phyloP scores from a whole-genome alignment of 2,329 filamentous ascomycete species.

The Pyrenophora graminea region DNA sequence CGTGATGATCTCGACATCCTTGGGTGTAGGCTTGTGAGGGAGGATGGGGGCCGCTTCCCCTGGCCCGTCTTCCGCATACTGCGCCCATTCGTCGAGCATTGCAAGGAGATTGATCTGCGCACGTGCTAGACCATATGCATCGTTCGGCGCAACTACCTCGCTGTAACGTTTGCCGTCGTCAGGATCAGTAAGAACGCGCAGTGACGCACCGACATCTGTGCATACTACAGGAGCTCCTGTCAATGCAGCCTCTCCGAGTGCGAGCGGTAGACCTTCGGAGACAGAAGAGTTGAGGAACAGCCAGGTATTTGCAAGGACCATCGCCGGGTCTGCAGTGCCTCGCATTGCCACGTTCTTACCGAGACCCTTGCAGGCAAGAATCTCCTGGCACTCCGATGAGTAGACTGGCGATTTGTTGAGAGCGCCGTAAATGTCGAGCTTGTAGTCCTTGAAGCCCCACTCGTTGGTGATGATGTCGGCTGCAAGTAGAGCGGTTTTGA shows the following conservation, averaged over 20 bases:
- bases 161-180: slow-evolving; percentile 57
- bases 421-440: slow-evolving; percentile 65
- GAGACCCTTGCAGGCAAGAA: slow-evolving; percentile 61
- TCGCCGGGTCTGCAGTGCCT: slow-evolving; percentile 60
- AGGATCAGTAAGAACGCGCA: slow-evolving; percentile 60
- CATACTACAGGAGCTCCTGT: slow-evolving; percentile 61
- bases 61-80: slow-evolving; percentile 59
- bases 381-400: slow-evolving; percentile 62
- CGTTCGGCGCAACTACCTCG: slow-evolving; percentile 67
- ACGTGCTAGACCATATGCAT: slow-evolving; percentile 62
- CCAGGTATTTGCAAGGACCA: slow-evolving; percentile 50
- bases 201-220: slow-evolving; percentile 61
- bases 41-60: slow-evolving; percentile 49
- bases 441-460: slow-evolving; percentile 68
- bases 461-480: slow-evolving; percentile 69
- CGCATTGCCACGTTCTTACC: slow-evolving; percentile 56
- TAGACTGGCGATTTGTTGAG: slow-evolving; percentile 66
- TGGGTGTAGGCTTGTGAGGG: slow-evolving; percentile 53
- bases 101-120: slow-evolving; percentile 67
- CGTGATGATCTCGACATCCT: slow-evolving; percentile 60
- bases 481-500: slow-evolving; percentile 66
- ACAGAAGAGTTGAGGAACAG: slow-evolving; percentile 60
- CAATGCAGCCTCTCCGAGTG: slow-evolving; percentile 62
- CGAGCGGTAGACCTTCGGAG: slow-evolving; percentile 61
- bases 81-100: slow-evolving; percentile 64